Evolutionary conservation across 768 basidiomycete genomes (phyloP).

Genomic region (Hericium rajendrae): DNA sequence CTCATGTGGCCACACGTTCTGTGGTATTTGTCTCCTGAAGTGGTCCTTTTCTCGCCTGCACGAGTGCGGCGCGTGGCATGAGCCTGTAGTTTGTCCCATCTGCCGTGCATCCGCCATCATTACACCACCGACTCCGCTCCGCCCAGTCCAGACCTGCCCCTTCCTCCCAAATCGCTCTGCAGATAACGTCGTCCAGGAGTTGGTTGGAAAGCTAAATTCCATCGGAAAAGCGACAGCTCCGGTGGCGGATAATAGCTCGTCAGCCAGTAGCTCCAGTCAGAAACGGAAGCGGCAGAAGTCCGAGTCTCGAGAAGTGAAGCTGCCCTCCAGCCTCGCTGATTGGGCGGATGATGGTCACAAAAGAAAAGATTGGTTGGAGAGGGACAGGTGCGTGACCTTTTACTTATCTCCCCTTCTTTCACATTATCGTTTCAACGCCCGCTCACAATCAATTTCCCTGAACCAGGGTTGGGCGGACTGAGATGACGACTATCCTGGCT

Average conservation of each 20-base stretch:
- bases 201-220: background rate
- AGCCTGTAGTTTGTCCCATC: slow-evolving; percentile 56
- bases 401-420: slow-evolving; percentile 1
- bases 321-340: slow-evolving; percentile 27
- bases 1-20: slow-evolving; percentile 61
- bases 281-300: background rate
- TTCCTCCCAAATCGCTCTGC: slow-evolving; percentile 56
- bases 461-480: background rate
- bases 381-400: slow-evolving; percentile 32
- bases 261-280: background rate
- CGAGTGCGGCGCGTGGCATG: slow-evolving; percentile 59
- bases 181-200: slow-evolving; percentile 26
- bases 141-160: slow-evolving; percentile 42
- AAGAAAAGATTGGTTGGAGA: slow-evolving; percentile 49
- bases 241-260: slow-evolving; percentile 2
- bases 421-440: background rate
- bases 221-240: background rate
- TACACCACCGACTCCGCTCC: slow-evolving; percentile 42
- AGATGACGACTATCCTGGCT: background rate
- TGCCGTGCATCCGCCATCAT: slow-evolving; percentile 44
- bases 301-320: slow-evolving; percentile 14
- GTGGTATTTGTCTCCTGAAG: slow-evolving; percentile 53
- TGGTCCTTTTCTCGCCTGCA: slow-evolving; percentile 65
- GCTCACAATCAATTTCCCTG: background rate
- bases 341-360: slow-evolving; percentile 46